Percentiles rank a stretch among this genome's conserved stretches.
phyloP scores from a whole-genome alignment of 345 rosid genomes.

The Populus tremula region DNA sequence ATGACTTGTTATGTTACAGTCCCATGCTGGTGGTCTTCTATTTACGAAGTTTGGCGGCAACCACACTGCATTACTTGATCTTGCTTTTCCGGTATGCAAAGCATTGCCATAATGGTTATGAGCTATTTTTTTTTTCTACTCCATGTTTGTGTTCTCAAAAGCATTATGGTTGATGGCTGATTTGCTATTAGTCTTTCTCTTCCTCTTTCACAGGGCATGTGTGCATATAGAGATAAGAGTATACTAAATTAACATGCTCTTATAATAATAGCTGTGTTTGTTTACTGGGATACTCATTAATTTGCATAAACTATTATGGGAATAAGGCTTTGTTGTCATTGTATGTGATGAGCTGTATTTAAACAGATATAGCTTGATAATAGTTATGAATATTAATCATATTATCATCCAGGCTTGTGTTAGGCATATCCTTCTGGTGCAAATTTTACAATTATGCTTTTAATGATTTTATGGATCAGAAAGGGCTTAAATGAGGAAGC shows the following conservation, averaged over 20 bases:
- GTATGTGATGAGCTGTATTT: neutral
- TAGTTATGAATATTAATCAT: neutral
- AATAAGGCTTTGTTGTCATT: neutral
- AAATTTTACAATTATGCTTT: neutral
- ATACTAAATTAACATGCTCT: neutral
- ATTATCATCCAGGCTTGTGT: neutral
- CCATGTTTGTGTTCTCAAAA: neutral
- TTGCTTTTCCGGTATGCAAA: conserved; percentile 81
- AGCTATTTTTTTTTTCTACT: neutral
- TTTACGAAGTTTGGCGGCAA: conserved; percentile 94
- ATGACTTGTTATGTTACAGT: conserved; percentile 42
- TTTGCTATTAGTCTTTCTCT: neutral
- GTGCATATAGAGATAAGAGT: neutral
- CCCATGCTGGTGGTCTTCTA: conserved; percentile 87
- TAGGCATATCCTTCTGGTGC: neutral
- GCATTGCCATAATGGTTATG: neutral
- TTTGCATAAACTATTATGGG: neutral
- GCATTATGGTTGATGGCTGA: neutral
- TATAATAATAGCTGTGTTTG: neutral
- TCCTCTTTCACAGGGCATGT: neutral
- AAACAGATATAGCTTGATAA: neutral
- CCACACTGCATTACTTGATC: conserved; percentile 84
- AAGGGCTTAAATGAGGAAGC: neutral
- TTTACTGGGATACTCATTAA: neutral
- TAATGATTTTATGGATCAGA: neutral